Percentiles rank a stretch among this genome's conserved stretches.
Conservation (phyloP, 768 basidiomycete species). For the Hemileccinum rubropunctum region DNA sequence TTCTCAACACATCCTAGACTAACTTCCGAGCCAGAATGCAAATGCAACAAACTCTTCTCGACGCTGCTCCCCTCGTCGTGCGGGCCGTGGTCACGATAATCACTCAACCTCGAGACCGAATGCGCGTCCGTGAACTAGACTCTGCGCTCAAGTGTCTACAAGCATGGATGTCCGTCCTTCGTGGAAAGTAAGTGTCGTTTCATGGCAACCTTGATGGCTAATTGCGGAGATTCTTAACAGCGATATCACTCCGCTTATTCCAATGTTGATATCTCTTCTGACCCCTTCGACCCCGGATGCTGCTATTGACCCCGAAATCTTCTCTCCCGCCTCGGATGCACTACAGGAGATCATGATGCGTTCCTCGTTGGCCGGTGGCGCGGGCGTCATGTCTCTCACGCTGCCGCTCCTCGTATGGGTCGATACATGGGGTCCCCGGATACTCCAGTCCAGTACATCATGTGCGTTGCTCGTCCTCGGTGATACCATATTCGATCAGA, state of each 20-base stretch:
- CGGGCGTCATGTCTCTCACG: conserved; percentile 67
- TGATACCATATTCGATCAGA: neutral
- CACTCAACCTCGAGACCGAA: conserved; percentile 34
- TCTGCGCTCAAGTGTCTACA: conserved; percentile 79
- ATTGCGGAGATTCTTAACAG: conserved; percentile 33
- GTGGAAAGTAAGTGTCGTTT: conserved; percentile 53
- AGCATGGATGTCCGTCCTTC: conserved; percentile 76
- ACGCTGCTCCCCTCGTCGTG: conserved; percentile 68
- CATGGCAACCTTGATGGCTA: neutral
- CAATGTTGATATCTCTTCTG: conserved; percentile 53
- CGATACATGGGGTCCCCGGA: conserved; percentile 47
- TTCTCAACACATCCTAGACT: conserved; percentile 1
- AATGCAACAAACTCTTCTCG: conserved; percentile 62
- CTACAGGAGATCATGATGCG: conserved; percentile 76
- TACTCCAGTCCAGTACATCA: conserved; percentile 38
- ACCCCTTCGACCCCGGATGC: conserved; percentile 27
- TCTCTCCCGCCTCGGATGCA: conserved; percentile 65
- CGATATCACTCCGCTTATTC: conserved; percentile 68
- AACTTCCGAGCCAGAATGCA: conserved; percentile 43
- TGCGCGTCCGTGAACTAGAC: conserved; percentile 44
- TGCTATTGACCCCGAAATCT: conserved; percentile 48
- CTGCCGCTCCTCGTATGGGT: conserved; percentile 87
- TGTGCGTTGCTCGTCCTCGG: conserved; percentile 28
- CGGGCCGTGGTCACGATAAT: conserved; percentile 65
- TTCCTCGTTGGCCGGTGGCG: conserved; percentile 69